Evolutionary conservation across 768 basidiomycete genomes (phyloP).

Genomic region (Pulveroboletus sp.): DNA sequence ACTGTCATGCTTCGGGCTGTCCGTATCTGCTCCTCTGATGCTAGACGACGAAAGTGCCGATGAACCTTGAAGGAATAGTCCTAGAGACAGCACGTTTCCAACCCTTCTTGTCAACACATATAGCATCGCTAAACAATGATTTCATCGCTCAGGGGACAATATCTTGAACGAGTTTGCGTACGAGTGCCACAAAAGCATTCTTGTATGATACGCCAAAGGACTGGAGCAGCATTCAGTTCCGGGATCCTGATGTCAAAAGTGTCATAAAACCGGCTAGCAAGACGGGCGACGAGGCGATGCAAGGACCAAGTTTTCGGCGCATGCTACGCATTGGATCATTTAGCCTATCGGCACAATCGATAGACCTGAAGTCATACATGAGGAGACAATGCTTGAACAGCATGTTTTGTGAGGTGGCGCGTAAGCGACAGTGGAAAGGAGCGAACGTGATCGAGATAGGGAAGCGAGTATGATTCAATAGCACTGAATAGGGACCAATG

Average conservation of each 20-base stretch:
- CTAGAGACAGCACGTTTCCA: slow-evolving; percentile 51
- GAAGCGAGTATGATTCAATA: slow-evolving; percentile 73
- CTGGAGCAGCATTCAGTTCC: slow-evolving; percentile 69
- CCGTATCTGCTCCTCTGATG: slow-evolving; percentile 37
- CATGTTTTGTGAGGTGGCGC: slow-evolving; percentile 71
- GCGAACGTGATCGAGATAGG: slow-evolving; percentile 73
- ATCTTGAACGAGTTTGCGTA: slow-evolving; percentile 40
- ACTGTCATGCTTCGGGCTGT: slow-evolving; percentile 56
- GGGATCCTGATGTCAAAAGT: slow-evolving; percentile 63
- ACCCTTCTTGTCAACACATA: slow-evolving; percentile 65
- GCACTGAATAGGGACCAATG: slow-evolving; percentile 42
- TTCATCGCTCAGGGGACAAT: neutral
- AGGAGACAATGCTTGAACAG: slow-evolving; percentile 64
- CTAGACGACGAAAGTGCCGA: slow-evolving; percentile 44
- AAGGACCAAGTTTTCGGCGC: slow-evolving; percentile 57
- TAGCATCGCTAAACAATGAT: slow-evolving; percentile 44
- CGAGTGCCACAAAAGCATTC: slow-evolving; percentile 70
- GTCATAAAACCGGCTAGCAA: slow-evolving; percentile 56
- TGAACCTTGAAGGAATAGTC: slow-evolving; percentile 56
- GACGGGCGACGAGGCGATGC: slow-evolving; percentile 58
- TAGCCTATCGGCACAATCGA: slow-evolving; percentile 8
- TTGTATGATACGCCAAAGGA: slow-evolving; percentile 71
- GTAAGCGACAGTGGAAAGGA: slow-evolving; percentile 61
- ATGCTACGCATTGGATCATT: slow-evolving; percentile 42
- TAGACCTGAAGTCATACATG: slow-evolving; percentile 39